These are phyloP conservation scores for Epichloe elymi DNA, from an alignment of 2,329 filamentous ascomycete genomes.

Conservation along the genomic window DNA sequence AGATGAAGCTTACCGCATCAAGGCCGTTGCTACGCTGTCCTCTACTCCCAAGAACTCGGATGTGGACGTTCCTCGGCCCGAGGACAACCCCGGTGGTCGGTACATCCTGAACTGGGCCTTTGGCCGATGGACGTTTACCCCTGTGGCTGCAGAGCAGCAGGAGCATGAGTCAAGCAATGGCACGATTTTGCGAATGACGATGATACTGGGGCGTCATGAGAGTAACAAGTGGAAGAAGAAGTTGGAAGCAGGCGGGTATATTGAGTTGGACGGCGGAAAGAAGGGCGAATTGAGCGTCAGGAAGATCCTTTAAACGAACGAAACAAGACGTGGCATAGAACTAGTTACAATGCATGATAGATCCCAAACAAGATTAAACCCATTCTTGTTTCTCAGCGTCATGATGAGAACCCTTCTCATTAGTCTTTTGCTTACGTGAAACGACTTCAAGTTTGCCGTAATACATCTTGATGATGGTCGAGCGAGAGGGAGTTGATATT, in stretches of 20 bases:
- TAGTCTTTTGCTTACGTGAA: no score
- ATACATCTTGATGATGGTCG: no score
- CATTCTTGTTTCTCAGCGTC: no score
- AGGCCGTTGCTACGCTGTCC: constrained; percentile 46
- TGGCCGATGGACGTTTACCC: constrained; percentile 83
- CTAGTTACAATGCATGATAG: neutral
- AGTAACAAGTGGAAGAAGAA: constrained; percentile 66
- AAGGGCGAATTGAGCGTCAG: constrained; percentile 38
- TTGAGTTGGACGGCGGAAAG: constrained; percentile 34
- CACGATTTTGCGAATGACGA: constrained; percentile 53
- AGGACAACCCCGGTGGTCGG: constrained; percentile 26
- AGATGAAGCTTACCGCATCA: constrained; percentile 93
- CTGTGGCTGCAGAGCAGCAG: constrained; percentile 24
- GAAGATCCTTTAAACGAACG: constrained; percentile 28
- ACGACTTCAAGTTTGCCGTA: no score
- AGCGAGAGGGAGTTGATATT: no score
- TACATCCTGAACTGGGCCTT: constrained; percentile 99
- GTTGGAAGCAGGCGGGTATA: constrained; percentile 43
- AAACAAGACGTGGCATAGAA: neutral
- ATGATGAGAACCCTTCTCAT: no score
- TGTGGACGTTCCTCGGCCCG: constrained; percentile 26
- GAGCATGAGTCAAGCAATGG: constrained; percentile 45
- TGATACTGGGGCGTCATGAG: constrained; percentile 62
- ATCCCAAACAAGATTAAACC: no score
- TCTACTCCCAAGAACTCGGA: constrained; percentile 37